A percentile compares a stretch with the other conserved stretches of the same genome.
These are phyloP conservation scores for Tylopilus vinaceipallidus DNA, from an alignment of 768 basidiomycete genomes.

Conservation along the genomic window DNA sequence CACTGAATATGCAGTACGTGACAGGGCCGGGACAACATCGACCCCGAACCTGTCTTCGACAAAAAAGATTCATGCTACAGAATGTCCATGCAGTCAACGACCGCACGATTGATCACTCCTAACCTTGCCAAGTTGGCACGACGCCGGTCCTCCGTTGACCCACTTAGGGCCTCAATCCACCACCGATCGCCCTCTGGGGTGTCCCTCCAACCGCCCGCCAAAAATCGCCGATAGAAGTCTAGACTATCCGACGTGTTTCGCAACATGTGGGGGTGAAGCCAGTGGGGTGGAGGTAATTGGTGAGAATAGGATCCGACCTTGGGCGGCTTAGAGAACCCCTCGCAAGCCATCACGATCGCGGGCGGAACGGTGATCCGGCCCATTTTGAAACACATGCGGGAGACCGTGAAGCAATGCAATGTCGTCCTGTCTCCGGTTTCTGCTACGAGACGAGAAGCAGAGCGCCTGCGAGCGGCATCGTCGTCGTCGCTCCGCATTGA, in stretches of 20 bases:
- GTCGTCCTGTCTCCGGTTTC: slow-evolving; percentile 41
- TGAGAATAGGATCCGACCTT: slow-evolving; percentile 10
- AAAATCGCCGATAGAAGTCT: slow-evolving; percentile 41
- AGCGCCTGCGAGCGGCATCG: not conserved
- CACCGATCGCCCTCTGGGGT: slow-evolving; percentile 55
- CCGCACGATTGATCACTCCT: slow-evolving; percentile 2
- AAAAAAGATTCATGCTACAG: too few relatives aligned
- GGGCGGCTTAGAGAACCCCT: slow-evolving; percentile 44
- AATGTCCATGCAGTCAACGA: slow-evolving; percentile 6
- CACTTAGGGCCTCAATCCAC: slow-evolving; percentile 60
- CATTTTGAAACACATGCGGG: slow-evolving; percentile 64
- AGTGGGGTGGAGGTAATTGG: slow-evolving; percentile 12
- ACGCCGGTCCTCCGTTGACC: slow-evolving; percentile 38
- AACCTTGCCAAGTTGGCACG: slow-evolving; percentile 10
- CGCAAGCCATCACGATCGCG: slow-evolving; percentile 51
- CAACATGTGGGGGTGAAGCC: slow-evolving; percentile 6
- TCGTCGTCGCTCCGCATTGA: not conserved
- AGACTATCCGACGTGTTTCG: slow-evolving; percentile 12
- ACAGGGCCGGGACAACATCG: too few relatives aligned
- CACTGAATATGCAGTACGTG: too few relatives aligned
- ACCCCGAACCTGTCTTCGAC: too few relatives aligned
- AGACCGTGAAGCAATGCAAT: slow-evolving; percentile 58
- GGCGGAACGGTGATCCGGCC: slow-evolving; percentile 73
- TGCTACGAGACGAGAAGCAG: not conserved
- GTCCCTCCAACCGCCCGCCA: slow-evolving; percentile 59